Percentiles rank a stretch among this genome's conserved stretches.
These are phyloP conservation scores for Paraphaeosphaeria sporulosa DNA, from an alignment of 2,329 filamentous ascomycete species.

Conservation along the genomic window DNA sequence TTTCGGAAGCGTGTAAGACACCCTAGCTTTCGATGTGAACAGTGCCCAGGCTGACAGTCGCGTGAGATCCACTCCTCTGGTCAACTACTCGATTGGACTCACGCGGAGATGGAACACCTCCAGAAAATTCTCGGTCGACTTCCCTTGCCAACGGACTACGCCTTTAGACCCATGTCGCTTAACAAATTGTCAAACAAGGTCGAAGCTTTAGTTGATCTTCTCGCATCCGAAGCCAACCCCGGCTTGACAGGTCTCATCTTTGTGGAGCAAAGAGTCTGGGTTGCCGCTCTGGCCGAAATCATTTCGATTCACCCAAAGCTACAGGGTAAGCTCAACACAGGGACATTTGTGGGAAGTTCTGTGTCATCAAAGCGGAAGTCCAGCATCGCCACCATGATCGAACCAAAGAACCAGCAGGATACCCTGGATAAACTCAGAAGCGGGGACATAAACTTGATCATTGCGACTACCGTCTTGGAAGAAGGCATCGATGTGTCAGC, in stretches of 20 bases:
- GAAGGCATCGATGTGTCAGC: constrained; percentile 69
- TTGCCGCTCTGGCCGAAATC: constrained; percentile 51
- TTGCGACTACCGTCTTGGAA: constrained; percentile 66
- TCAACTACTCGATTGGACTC: constrained; percentile 39
- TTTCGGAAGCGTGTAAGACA: constrained; percentile 25
- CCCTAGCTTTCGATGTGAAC: background rate
- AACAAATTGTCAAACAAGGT: constrained; percentile 46
- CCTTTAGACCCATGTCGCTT: constrained; percentile 19
- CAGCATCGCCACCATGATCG: constrained; percentile 59
- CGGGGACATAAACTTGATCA: constrained; percentile 63
- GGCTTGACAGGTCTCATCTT: constrained; percentile 55
- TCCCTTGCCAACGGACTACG: constrained; percentile 14
- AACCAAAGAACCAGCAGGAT: constrained; percentile 56
- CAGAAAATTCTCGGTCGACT: constrained; percentile 29
- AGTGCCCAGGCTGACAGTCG: background rate
- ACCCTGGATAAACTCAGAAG: constrained; percentile 63
- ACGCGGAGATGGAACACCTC: constrained; percentile 47
- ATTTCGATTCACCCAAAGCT: constrained; percentile 42
- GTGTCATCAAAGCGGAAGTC: constrained; percentile 51
- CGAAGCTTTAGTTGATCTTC: constrained; percentile 44
- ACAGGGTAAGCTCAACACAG: constrained; percentile 48
- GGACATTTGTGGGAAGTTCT: constrained; percentile 63
- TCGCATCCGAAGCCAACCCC: constrained; percentile 42
- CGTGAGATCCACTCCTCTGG: constrained; percentile 17
- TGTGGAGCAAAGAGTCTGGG: constrained; percentile 55